Base-by-base conservation (phyloP, 352 stramenopile genomes). In the Phytophthora melonis region DNA sequence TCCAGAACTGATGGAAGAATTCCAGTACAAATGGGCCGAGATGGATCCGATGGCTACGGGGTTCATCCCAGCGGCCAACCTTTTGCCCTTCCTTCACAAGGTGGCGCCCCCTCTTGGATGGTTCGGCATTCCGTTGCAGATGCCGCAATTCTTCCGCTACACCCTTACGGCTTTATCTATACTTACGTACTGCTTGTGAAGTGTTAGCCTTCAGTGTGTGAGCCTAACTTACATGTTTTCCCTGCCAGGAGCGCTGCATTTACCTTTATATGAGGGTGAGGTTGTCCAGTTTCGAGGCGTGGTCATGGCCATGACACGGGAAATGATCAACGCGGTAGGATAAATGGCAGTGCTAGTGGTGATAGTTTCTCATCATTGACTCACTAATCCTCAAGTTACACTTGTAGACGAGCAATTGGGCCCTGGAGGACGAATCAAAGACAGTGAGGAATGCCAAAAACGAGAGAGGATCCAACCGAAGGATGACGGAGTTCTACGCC, bases 281-380 rank as follows among this genome's bases (percentile, higher is more conserved):
- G 73, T 79, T 32, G 78, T 97, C 3, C 75, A 96, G 43, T 97
- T 98, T 65, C 83, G 88, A 25, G 88, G 97, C 64, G 90, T 97
- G 9, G 77, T 96, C 25, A 77, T 91, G 5, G 80, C 83, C n/a
- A 89, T 92, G 85, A 76, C 83, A 5, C 74, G 81, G 11, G 85
- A 92, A 58, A 85, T 91, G 80, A 82, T 91, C 54, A 88, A 88
- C 73, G 75, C 80, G 79, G 84, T 92, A 59, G 14, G 18, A 21
- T 19, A 5, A 9, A 21, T n/a, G n/a, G 43, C 43, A 7, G 19
- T 50, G 18, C 6, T 50, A n/a, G 6, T 50, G 8, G 5, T 5
- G 43, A 19, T 13, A 11, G 21, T 50, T 19, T 3, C 39, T 45
- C 18, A 50, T 19, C 16, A 55, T 10, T 55, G 16, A 55, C 19